These are phyloP conservation scores for Syzygium aqueum DNA, from an alignment of 345 rosid genomes.

Conservation along the genomic window DNA sequence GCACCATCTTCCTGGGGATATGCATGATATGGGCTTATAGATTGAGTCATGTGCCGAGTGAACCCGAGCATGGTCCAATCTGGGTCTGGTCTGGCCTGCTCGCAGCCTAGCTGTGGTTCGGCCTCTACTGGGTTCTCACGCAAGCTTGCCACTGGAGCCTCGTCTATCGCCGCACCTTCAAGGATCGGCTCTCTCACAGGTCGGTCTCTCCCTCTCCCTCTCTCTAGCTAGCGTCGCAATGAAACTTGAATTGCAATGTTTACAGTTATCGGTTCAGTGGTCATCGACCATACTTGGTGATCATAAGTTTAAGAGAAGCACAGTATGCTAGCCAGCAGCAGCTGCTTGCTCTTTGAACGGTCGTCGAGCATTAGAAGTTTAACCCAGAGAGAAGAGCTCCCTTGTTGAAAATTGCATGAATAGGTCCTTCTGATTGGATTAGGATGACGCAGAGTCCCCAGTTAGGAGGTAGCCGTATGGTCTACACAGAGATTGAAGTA, in stretches of 20 bases:
- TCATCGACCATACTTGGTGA: neutral
- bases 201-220: neutral
- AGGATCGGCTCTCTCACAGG: constrained; percentile 41
- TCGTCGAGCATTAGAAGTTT: neutral
- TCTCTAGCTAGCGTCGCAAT: neutral
- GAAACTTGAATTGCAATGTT: neutral
- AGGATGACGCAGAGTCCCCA: neutral
- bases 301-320: neutral
- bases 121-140: constrained; percentile 35
- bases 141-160: constrained; percentile 39
- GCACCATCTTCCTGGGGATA: constrained; percentile 17
- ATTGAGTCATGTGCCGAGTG: constrained; percentile 12
- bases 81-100: constrained; percentile 44
- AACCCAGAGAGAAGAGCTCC: neutral
- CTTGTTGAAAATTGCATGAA: neutral
- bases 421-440: neutral
- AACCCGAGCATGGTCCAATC: constrained; percentile 1
- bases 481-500: neutral
- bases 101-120: constrained; percentile 38
- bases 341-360: neutral
- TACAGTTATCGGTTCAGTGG: neutral
- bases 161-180: constrained; percentile 24
- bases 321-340: neutral
- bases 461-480: neutral
- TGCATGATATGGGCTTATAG: constrained; percentile 22